These are phyloP conservation scores for Piedraia hortae DNA, from an alignment of 2,329 filamentous ascomycete genomes.

Conservation along the genomic window DNA sequence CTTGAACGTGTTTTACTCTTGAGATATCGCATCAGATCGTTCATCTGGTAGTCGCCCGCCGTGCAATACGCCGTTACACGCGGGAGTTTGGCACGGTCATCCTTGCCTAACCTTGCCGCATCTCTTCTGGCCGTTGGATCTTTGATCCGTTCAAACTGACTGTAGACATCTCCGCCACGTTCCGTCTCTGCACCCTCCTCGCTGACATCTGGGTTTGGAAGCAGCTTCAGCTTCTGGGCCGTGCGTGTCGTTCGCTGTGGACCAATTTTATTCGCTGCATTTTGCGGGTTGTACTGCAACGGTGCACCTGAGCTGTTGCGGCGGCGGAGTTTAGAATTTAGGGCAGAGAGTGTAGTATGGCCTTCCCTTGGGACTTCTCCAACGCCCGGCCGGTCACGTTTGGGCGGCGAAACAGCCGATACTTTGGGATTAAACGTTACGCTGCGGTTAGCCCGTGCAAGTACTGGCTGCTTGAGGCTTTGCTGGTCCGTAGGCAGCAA, in stretches of 20 bases:
- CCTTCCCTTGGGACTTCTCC: conserved; percentile 11
- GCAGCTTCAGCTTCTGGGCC: conserved; percentile 86
- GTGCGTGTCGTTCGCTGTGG: conserved; percentile 88
- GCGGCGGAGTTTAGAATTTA: conserved; percentile 69
- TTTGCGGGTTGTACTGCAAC: conserved; percentile 16
- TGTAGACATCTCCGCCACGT: conserved; percentile 83
- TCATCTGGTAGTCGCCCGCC: conserved; percentile 71
- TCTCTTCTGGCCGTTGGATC: conserved; percentile 80
- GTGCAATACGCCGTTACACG: conserved; percentile 93
- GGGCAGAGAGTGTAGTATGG: conserved; percentile 40
- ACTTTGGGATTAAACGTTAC: conserved; percentile 50
- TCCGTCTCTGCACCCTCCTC: conserved; percentile 62
- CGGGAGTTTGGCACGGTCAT: conserved; percentile 62
- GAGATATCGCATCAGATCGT: conserved; percentile 66
- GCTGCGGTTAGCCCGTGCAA: conserved; percentile 24
- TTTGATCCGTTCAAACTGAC: conserved; percentile 92
- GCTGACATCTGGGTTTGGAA: conserved; percentile 66
- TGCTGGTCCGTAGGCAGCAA: conserved; percentile 2
- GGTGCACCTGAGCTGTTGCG: conserved; percentile 56
- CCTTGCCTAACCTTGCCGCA: conserved; percentile 76
- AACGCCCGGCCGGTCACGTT: conserved; percentile 11
- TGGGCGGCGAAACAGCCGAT: conserved; percentile 17
- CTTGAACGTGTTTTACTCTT: conserved; percentile 57
- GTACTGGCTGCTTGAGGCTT: too few relatives aligned
- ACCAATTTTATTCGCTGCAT: conserved; percentile 36